Evolutionary conservation across 2,329 filamentous ascomycete species (phyloP), one percentile per base, ranked within the genome.

Genomic region (Fusarium sp.): DNA sequence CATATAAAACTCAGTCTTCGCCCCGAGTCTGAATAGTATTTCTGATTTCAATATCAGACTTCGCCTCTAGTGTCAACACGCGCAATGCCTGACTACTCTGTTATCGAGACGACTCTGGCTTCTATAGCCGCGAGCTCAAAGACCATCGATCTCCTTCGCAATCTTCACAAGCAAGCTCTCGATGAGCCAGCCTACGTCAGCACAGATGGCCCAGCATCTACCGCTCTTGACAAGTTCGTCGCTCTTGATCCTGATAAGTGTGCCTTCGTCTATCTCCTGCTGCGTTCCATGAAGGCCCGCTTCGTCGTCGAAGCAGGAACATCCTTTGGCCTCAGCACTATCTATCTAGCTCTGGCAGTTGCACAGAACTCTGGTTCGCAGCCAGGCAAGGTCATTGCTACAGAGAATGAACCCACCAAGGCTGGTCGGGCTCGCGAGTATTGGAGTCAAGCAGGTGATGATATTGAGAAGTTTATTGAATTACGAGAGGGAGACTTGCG

Each of bases 291-390:
- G 12, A 80, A 82, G 3, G 87, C 88, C 1, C 79, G 78, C 3
- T 82, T 82, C 43, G 78, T 89, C 23, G 83, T 90, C 40, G 88
- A 90, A 72, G 87, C 86, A 0, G 88, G 88, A 2, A 90, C 88
- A 1, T 86, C 83, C 43, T 90, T 88, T 60, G 88, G 88, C 4
- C 83, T 90, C 2, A 88, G 85, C 59, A 90, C 88, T 0, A 88
- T 90, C 46, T 90, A 89, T 63, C 82, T 90, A 3, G 87, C 88
- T 0, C 79, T 90, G 4, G 88, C 87, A 0, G 85, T 87, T 1
- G 81, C 81, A 0, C 80, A 86, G 57, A 89, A 86, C 60, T 80
- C 78, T 37, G 59, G 16, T 42, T 58, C 34, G 13, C 63, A 34
- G 73, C 75, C 14, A 55, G 75, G 55, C 18, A 72, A 42, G 41